Base-by-base conservation (phyloP, 495 filamentous ascomycete genomes). In the Cairneyella variabilis region DNA sequence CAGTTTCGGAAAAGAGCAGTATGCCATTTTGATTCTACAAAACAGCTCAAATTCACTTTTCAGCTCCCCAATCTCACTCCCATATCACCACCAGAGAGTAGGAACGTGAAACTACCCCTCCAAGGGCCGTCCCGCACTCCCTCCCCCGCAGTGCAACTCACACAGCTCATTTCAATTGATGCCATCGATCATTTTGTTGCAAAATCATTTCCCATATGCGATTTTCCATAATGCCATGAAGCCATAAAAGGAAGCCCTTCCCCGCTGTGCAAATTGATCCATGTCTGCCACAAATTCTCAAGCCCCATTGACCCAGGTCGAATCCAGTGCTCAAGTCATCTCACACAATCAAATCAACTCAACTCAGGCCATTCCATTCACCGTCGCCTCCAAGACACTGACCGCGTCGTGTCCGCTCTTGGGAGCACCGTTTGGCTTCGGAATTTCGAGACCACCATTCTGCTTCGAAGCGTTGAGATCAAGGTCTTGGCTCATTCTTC, bases 331-430 rank as follows among this genome's bases (percentile, higher is more conserved):
- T n/a, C n/a, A n/a, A n/a, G n/a, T n/a, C n/a, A n/a, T n/a, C n/a
- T 45, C 23, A 40, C 42, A 41, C 53, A 25, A 17, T 41, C 48
- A 40, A 38, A 42, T 14, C 16, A 28, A 21, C 23, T 30, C 23
- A 46, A 51, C 37, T 57, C 46, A n/a, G n/a, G n/a, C n/a, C n/a
- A 55, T 51, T 38, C 65, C 69, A 48, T 70, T 74, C 34, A 69
- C 74, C 64, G 74, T 74, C 23, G 65, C 66, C 58, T 79, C 75
- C 37, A 78, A 66, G 23, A 59, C 57, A 22, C 60, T 57, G 37
- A 78, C 61, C 44, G 69, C 65, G 53, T 70, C 64, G 12, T 66
- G 42, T 61, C 61, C 36, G 56, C 59, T 62, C 50, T 16, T 67
- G 52, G 43, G 36, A 25, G 20, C 42, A 28, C 34, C 67, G 64